Base-by-base conservation (phyloP, 768 basidiomycete genomes). In the Cyclocybe cylindracea region DNA sequence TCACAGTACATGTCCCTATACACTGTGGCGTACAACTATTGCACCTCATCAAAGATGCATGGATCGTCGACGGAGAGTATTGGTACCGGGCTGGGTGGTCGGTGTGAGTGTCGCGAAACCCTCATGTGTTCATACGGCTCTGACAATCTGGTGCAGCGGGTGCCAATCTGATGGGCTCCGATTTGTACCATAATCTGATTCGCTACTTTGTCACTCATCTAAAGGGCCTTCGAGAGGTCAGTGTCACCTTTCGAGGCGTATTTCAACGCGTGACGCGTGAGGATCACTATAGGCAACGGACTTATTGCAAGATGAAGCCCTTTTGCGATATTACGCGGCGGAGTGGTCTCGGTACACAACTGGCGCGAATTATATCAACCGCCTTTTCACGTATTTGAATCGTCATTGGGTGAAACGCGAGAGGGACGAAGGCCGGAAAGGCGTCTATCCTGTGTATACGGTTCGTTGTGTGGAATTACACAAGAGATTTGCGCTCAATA, bases 371-470 rank as follows among this genome's bases (percentile, higher is more conserved):
- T 98, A 97, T 67, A 93, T 98, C 71, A 96, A 98, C 68, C 89
- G 96, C 50, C 74, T 99, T 34, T 98, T 98, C 76, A 95, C 93
- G 2, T 98, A 98, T 73, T 81, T 99, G 51, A 98, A 99, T 71
- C 91, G 96, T 16, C 94, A 98, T 71, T 99, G 97, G 97, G 96
- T 99, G 39, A 96, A 95, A 75, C 82, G 96, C 46, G 97, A 99
- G 68, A 85, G 95, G 64, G 96, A 98, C 61, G 96, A 98, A 69
- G 97, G 97, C 11, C 79, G 95, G 61, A 95, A 92, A 70, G 89
- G 87, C 39, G 90, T 98, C 16, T 98, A 98, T 72, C 86, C 86
- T 1, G 92, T 99, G 14, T 98, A 98, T 66, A 99, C 96, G 24
- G 95, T 96, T 24, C 5, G 24, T 24, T 24, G 24, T 5, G 5